phyloP scores from a whole-genome alignment of 257 asterid species.

The Primulina tabacum region DNA sequence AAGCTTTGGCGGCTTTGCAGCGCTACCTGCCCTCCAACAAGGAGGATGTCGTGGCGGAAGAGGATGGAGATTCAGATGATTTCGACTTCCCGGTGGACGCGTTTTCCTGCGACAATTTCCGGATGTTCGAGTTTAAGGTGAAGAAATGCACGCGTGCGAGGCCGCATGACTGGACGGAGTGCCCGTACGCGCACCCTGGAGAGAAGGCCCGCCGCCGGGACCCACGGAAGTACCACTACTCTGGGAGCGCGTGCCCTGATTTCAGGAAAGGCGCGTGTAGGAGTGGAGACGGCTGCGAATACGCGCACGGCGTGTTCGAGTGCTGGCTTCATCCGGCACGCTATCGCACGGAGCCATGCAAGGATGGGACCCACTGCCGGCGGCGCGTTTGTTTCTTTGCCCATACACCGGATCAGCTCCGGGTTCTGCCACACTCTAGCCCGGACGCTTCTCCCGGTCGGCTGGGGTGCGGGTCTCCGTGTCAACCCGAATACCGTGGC shows the following conservation, averaged over 20 bases:
- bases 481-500: slow-evolving; percentile 26
- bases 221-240: slow-evolving; percentile 63
- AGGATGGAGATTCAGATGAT: slow-evolving; percentile 15
- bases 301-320: slow-evolving; percentile 1
- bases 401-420: slow-evolving; percentile 76
- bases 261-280: slow-evolving; percentile 34
- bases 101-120: slow-evolving; percentile 76
- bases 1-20: slow-evolving; percentile 54
- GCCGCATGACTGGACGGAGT: slow-evolving; percentile 95
- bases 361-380: slow-evolving; percentile 75
- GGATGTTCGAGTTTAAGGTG: slow-evolving; percentile 86
- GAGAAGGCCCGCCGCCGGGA: slow-evolving; percentile 92
- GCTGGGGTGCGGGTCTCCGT: not conserved
- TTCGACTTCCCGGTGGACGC: slow-evolving; percentile 51
- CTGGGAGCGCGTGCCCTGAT: slow-evolving; percentile 79
- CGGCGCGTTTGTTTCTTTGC: slow-evolving; percentile 91
- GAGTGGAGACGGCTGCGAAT: not conserved
- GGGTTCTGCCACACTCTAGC: slow-evolving; percentile 43
- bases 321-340: not conserved
- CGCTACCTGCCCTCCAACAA: slow-evolving; percentile 71
- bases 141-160: slow-evolving; percentile 63
- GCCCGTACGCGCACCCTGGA: slow-evolving; percentile 90
- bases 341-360: not conserved
- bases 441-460: slow-evolving; percentile 50
- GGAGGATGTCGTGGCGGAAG: slow-evolving; percentile 32